Evolutionary conservation across 306 rosid species (phyloP).

Genomic region (Parietaria judaica): DNA sequence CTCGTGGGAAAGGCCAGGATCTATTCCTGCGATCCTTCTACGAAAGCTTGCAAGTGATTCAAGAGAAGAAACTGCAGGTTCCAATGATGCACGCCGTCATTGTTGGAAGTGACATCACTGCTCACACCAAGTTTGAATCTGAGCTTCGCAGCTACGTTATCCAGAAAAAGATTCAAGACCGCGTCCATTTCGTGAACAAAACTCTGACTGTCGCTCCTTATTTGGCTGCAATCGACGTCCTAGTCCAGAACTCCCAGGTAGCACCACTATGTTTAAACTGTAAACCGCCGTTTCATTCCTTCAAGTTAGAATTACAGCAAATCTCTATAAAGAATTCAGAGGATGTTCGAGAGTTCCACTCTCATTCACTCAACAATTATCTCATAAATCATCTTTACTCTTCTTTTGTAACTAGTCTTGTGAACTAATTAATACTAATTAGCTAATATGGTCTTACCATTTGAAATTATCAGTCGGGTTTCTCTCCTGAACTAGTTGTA

Average conservation of each 20-base stretch:
- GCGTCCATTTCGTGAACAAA: slow-evolving; percentile 85
- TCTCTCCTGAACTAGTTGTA: background rate
- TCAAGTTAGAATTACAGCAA: background rate
- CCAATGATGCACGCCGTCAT: slow-evolving; percentile 82
- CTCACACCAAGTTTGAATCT: slow-evolving; percentile 67
- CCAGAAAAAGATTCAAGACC: slow-evolving; percentile 69
- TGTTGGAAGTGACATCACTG: slow-evolving; percentile 87
- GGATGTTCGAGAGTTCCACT: no score
- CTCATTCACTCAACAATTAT: no score
- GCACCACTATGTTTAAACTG: background rate
- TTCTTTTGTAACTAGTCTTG: background rate
- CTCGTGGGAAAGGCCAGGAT: slow-evolving; percentile 95
- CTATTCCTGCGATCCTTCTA: slow-evolving; percentile 71
- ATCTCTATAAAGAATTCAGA: no score
- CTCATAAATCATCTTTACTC: no score
- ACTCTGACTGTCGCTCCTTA: slow-evolving; percentile 90
- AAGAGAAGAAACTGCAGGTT: slow-evolving; percentile 72
- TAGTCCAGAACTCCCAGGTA: slow-evolving; percentile 97
- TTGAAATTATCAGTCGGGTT: no score
- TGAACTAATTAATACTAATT: no score
- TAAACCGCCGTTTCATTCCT: background rate
- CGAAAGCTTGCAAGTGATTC: slow-evolving; percentile 55
- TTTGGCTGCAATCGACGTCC: slow-evolving; percentile 89
- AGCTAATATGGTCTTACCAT: no score
- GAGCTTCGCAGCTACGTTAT: slow-evolving; percentile 62